phyloP scores from a whole-genome alignment of 192 early-diverging fungal species.

The Coemansia sp. region DNA sequence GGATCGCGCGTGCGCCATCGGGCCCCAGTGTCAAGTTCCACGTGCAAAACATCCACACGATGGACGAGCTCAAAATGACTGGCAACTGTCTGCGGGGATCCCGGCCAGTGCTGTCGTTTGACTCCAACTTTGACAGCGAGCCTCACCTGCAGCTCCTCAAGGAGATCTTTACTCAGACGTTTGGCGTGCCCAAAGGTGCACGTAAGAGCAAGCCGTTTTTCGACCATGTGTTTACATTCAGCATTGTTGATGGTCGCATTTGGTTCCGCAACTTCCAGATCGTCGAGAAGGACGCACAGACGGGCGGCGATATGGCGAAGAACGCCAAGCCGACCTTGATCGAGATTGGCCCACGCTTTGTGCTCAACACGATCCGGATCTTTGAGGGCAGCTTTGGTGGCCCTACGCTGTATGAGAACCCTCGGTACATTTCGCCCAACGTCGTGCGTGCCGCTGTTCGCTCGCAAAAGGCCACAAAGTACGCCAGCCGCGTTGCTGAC shows the following conservation, averaged over 20 bases:
- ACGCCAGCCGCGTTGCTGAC: conserved; percentile 32
- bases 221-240: conserved; percentile 92
- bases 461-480: conserved; percentile 36
- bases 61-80: conserved; percentile 98
- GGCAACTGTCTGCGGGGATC: conserved; percentile 98
- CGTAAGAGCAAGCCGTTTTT: conserved; percentile 95
- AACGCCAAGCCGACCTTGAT: conserved; percentile 78
- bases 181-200: conserved; percentile 85
- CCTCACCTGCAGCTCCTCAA: conserved; percentile 89
- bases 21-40: conserved; percentile 95
- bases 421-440: conserved; percentile 80
- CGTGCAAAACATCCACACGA: conserved; percentile 97
- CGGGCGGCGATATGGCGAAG: conserved; percentile 59
- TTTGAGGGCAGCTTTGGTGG: conserved; percentile 97
- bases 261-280: conserved; percentile 99
- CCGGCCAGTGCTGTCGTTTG: conserved; percentile 93
- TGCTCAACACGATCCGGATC: conserved; percentile 87
- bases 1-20: conserved; percentile 93
- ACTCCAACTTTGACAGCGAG: conserved; percentile 84
- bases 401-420: conserved; percentile 88
- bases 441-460: conserved; percentile 44
- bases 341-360: conserved; percentile 98
- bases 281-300: conserved; percentile 67
- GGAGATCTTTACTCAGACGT: conserved; percentile 92
- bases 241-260: conserved; percentile 83